These are phyloP conservation scores for maize (Zea mays) DNA, from an alignment of 176 grass and related monocot species.

Conservation along the genomic window DNA sequence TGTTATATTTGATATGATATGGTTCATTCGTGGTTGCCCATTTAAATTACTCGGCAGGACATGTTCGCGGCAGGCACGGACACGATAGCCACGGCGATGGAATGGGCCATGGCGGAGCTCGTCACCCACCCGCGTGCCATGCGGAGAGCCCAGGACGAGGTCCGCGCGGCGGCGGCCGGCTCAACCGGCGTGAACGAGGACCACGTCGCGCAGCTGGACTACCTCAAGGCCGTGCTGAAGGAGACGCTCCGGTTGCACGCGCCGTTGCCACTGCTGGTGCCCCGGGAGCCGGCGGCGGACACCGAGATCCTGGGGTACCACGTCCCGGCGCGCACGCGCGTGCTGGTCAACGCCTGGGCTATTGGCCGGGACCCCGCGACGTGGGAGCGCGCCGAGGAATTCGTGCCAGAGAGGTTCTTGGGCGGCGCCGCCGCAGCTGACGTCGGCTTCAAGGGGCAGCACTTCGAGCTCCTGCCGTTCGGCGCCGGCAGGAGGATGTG, in stretches of 20 bases:
- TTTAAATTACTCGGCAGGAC: constrained; percentile 29
- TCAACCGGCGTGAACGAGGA: background rate
- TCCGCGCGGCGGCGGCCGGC: constrained; percentile 23
- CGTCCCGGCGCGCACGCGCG: too few species aligned
- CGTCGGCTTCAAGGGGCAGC: constrained; percentile 41
- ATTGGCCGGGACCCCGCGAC: constrained; percentile 31
- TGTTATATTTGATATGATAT: too few species aligned
- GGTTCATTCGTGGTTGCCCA: too few species aligned
- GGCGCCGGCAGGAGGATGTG: constrained; percentile 57
- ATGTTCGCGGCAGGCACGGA: constrained; percentile 34
- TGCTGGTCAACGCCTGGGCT: too few species aligned
- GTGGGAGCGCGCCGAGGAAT: constrained; percentile 53
- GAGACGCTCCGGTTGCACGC: constrained; percentile 46
- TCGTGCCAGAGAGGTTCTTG: constrained; percentile 45
- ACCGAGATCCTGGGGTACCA: background rate
- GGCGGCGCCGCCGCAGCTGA: background rate
- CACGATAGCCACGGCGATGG: background rate
- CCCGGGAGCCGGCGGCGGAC: constrained; percentile 17
- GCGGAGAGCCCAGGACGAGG: constrained; percentile 43
- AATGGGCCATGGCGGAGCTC: constrained; percentile 46
- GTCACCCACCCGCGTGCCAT: constrained; percentile 34
- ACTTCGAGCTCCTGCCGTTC: constrained; percentile 57
- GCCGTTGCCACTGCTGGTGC: constrained; percentile 4
- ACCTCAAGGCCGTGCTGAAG: too few species aligned
- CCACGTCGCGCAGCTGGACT: too few species aligned